Evolutionary conservation across 352 stramenopile genomes (phyloP).

Genomic region (Phytophthora pinifolia): DNA sequence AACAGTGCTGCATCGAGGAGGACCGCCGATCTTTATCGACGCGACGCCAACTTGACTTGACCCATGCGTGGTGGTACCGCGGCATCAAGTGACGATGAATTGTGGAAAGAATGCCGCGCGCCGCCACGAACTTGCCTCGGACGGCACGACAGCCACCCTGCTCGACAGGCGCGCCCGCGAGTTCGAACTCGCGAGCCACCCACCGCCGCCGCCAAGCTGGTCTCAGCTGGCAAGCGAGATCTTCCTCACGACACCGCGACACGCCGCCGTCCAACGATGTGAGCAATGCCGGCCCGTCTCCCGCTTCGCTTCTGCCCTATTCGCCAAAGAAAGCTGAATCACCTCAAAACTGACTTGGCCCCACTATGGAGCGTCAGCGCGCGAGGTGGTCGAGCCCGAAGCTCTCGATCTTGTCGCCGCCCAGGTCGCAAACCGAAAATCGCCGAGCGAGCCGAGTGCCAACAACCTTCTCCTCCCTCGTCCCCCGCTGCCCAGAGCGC

Average conservation of each 20-base stretch:
- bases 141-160: background rate
- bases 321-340: conserved; percentile 35
- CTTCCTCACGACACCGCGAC: conserved; percentile 27
- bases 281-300: conserved; percentile 18
- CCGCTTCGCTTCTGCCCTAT: conserved; percentile 30
- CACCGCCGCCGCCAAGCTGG: background rate
- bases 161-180: background rate
- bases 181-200: background rate
- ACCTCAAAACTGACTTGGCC: conserved; percentile 21
- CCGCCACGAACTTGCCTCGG: conserved; percentile 1
- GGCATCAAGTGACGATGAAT: conserved; percentile 33
- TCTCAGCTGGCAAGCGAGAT: conserved; percentile 26
- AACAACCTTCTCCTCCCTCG: no score
- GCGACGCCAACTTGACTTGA: conserved; percentile 14
- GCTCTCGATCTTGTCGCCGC: conserved; percentile 33
- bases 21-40: conserved; percentile 18
- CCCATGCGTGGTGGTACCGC: conserved; percentile 12
- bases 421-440: conserved; percentile 30
- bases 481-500: conserved; percentile 6
- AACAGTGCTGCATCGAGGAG: conserved; percentile 2
- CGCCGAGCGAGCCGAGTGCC: conserved; percentile 8
- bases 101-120: conserved; percentile 15
- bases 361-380: conserved; percentile 25
- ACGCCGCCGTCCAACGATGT: conserved; percentile 29
- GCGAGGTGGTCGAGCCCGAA: conserved; percentile 6